Conservation (phyloP, 2,329 filamentous ascomycete genomes). For the Stachybotrys chlorohalonatus region DNA sequence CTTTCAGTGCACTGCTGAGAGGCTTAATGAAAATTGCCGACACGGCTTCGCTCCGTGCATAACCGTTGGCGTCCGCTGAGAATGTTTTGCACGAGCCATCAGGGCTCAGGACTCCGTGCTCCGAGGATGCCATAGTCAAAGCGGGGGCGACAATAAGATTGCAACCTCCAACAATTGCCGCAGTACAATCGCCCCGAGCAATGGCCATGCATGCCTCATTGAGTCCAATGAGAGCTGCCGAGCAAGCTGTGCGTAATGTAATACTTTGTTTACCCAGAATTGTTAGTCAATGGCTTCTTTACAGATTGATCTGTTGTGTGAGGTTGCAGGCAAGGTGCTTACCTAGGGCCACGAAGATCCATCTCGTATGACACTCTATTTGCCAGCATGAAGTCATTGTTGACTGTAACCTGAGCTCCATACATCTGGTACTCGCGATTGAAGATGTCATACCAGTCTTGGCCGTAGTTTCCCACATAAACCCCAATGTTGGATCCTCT, state of each 20-base stretch:
- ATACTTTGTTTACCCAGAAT: constrained; percentile 3
- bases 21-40: constrained; percentile 30
- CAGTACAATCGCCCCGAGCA: constrained; percentile 8
- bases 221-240: constrained; percentile 13
- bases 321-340: neutral
- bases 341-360: constrained; percentile 20
- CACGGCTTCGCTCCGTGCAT: constrained; percentile 31
- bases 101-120: constrained; percentile 1
- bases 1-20: constrained; percentile 27
- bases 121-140: constrained; percentile 1
- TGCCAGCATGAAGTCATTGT: constrained; percentile 11
- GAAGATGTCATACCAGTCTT: neutral
- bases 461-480: neutral
- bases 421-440: neutral
- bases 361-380: constrained; percentile 22
- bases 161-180: constrained; percentile 16
- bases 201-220: constrained; percentile 16
- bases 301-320: neutral
- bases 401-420: neutral
- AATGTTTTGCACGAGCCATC: constrained; percentile 8
- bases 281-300: neutral
- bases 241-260: constrained; percentile 24
- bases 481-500: neutral
- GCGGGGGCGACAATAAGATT: constrained; percentile 17
- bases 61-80: constrained; percentile 21